A percentile compares a stretch with the other conserved stretches of the same genome.
These are phyloP conservation scores for Chamaecyparis obtusa DNA, from an alignment of 75 land plant species.

Conservation along the genomic window DNA sequence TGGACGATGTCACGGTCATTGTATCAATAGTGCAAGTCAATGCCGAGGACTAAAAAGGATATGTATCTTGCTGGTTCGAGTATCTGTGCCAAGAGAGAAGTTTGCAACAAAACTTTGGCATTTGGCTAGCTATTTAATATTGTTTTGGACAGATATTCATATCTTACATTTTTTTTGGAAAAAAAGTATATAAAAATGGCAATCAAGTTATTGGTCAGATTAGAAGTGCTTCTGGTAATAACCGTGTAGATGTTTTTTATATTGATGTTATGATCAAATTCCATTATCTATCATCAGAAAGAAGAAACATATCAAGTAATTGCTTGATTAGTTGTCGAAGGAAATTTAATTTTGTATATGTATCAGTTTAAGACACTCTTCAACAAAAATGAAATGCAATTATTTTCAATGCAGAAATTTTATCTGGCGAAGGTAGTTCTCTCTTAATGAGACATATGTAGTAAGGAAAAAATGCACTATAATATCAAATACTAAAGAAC, in stretches of 20 bases:
- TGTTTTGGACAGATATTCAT: not conserved
- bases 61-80: not conserved
- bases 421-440: too few species aligned
- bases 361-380: not conserved
- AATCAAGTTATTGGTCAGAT: not conserved
- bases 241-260: too few species aligned
- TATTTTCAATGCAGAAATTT: too few species aligned
- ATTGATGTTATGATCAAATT: too few species aligned
- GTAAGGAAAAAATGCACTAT: too few species aligned
- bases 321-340: not conserved
- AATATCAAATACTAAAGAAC: too few species aligned
- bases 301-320: not conserved
- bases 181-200: not conserved
- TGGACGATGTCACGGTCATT: conserved; percentile 81
- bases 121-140: not conserved
- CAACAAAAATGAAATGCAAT: too few species aligned
- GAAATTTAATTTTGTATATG: not conserved
- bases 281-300: too few species aligned
- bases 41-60: not conserved
- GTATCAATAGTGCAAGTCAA: conserved; percentile 50
- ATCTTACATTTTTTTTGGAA: not conserved
- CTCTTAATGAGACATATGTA: too few species aligned
- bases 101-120: not conserved
- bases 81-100: not conserved
- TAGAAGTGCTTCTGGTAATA: too few species aligned